A percentile compares a stretch with the other conserved stretches of the same genome.
Conservation (phyloP, 306 rosid genomes). For the Trichosanthes truncata region DNA sequence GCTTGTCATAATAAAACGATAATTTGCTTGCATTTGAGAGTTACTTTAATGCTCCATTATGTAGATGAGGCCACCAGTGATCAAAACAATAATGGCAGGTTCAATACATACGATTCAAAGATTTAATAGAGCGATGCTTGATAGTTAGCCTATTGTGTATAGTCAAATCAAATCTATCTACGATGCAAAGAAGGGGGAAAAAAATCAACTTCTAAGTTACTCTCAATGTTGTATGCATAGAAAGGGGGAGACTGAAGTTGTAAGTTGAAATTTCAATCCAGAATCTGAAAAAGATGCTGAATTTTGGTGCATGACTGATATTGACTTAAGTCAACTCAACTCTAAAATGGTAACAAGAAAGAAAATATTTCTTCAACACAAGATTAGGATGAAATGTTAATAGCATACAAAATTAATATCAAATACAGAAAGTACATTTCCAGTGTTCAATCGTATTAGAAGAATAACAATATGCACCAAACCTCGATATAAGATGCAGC, state of each 20-base stretch:
- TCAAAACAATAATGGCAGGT: neutral
- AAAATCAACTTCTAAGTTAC: neutral
- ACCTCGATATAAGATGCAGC: constrained; percentile 99
- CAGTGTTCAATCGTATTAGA: neutral
- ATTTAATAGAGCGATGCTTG: neutral
- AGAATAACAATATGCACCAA: constrained; percentile 15
- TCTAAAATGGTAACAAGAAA: neutral
- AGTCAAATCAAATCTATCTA: neutral
- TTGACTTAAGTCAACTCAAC: neutral
- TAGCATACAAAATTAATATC: neutral
- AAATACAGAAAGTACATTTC: neutral
- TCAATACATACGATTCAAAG: neutral
- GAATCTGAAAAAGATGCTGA: neutral
- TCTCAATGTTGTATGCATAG: neutral
- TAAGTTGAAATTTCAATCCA: neutral
- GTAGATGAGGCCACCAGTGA: neutral
- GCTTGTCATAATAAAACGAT: neutral
- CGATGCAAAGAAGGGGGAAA: too few relatives aligned
- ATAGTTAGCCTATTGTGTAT: neutral
- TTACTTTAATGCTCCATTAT: neutral
- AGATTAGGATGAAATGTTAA: neutral
- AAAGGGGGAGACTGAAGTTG: neutral
- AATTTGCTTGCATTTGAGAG: neutral
- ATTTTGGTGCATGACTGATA: neutral
- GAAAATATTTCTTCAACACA: neutral